Evolutionary conservation across 1,139 yeast genomes (phyloP), one percentile per base, ranked within the genome.

Genomic region (Protomyces inundatus): DNA sequence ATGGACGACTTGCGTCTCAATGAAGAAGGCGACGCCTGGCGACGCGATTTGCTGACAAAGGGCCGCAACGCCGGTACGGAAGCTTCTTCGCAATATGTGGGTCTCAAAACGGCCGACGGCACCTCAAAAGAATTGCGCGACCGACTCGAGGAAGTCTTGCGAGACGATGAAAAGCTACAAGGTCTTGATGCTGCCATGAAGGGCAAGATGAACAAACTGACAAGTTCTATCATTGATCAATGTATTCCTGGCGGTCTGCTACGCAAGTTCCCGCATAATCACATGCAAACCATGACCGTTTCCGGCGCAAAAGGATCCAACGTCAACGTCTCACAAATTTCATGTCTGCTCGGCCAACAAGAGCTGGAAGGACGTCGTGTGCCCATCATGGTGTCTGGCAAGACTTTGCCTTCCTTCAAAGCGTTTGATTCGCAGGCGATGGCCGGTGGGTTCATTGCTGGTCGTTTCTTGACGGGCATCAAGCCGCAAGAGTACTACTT

Each of bases 271-370:
- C 99, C 99, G 12, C 82, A 87, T 77, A 95, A 95, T 77, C 84
- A 96, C 63, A 95, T 95, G 98, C 98, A 95, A 81, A 86, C 97
- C 42, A 95, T 95, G 99, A 98, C 98, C 1, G 80, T 95, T 60
- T 91, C 98, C 56, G 98, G 98, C 77, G 99, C 99, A 67, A 95
- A 95, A 79, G 99, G 99, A 75, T 93, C 98, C 40, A 90, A 88
- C 71, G 99, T 95, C 70, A 95, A 95, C 73, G 98, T 95, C 69
- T 91, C 98, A 51, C 99, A 95, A 80, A 95, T 95, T 78, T 95
- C 95, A 98, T 95, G 99, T 84, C 82, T 95, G 75, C 83, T 95
- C 69, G 99, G 99, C 61, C 99, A 95, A 80, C 99, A 95, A 79
- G 98, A 98, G 50, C 82, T 95, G 73, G 99, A 95, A 81, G 98